These are phyloP conservation scores for Silene coronaria DNA, from an alignment of 179 eudicot species.

Conservation along the genomic window DNA sequence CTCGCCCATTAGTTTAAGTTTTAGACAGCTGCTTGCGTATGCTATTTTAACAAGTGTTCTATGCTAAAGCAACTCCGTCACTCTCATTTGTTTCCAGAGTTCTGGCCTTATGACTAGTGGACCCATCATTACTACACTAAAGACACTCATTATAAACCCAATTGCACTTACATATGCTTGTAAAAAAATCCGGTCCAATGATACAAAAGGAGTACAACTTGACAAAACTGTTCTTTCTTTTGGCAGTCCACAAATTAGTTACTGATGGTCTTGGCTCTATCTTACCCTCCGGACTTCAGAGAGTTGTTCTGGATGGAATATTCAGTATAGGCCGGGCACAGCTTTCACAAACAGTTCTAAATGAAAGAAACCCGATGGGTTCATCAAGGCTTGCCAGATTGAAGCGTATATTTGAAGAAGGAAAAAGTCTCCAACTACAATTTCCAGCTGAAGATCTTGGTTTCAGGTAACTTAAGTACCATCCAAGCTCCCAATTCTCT, in stretches of 20 bases:
- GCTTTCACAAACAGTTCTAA: conserved; percentile 62
- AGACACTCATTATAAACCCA: no score
- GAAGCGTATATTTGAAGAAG: conserved; percentile 71
- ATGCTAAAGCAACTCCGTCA: no score
- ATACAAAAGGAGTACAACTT: neutral
- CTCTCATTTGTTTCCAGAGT: no score
- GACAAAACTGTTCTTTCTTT: conserved; percentile 11
- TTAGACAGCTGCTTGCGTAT: no score
- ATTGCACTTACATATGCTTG: no score
- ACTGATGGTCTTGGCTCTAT: conserved; percentile 58
- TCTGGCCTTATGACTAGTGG: no score
- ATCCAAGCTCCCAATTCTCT: neutral
- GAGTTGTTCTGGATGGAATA: conserved; percentile 61
- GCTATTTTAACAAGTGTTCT: no score
- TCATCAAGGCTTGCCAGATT: conserved; percentile 71
- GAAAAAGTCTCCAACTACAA: conserved; percentile 94
- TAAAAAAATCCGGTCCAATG: no score
- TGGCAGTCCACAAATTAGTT: conserved; percentile 71
- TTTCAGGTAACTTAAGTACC: conserved; percentile 47
- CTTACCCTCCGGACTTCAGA: conserved; percentile 65
- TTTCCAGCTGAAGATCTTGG: conserved; percentile 98
- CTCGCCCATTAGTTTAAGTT: no score
- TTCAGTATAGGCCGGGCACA: conserved; percentile 85
- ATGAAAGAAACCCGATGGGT: conserved; percentile 78
- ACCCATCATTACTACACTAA: no score